These are phyloP conservation scores for Mycena rebaudengoi DNA, from an alignment of 768 basidiomycete species.

Conservation along the genomic window DNA sequence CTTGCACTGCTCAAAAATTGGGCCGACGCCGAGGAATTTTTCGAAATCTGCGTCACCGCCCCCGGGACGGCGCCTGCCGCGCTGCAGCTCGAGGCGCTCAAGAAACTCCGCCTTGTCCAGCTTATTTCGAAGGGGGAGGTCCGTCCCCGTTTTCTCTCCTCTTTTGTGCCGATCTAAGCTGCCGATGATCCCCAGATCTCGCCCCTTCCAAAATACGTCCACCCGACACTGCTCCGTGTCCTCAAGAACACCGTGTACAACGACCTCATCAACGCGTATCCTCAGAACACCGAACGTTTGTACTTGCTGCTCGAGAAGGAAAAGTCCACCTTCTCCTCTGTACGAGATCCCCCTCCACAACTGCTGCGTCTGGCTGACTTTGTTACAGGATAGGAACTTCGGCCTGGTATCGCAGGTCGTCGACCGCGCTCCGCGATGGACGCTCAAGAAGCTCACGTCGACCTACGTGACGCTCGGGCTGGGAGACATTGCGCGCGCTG, in stretches of 20 bases:
- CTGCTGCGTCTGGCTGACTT: neutral
- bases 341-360: constrained; percentile 38
- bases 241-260: constrained; percentile 76
- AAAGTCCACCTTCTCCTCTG: constrained; percentile 55
- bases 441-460: constrained; percentile 79
- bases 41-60: constrained; percentile 80
- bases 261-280: constrained; percentile 71
- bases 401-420: constrained; percentile 77
- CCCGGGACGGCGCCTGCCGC: constrained; percentile 67
- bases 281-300: constrained; percentile 58
- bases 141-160: constrained; percentile 4
- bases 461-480: constrained; percentile 85
- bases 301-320: constrained; percentile 64
- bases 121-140: constrained; percentile 82
- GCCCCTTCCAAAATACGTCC: constrained; percentile 78
- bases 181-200: constrained; percentile 43
- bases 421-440: constrained; percentile 77
- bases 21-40: constrained; percentile 75
- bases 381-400: constrained; percentile 69
- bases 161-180: too few relatives aligned
- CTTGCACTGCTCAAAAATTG: constrained; percentile 72
- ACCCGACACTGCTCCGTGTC: constrained; percentile 61
- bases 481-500: constrained; percentile 69
- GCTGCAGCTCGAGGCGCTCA: constrained; percentile 86
- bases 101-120: constrained; percentile 84